A percentile compares a stretch with the other conserved stretches of the same genome.
These are phyloP conservation scores for Mrakia frigida DNA, from an alignment of 768 basidiomycete species.

Conservation along the genomic window DNA sequence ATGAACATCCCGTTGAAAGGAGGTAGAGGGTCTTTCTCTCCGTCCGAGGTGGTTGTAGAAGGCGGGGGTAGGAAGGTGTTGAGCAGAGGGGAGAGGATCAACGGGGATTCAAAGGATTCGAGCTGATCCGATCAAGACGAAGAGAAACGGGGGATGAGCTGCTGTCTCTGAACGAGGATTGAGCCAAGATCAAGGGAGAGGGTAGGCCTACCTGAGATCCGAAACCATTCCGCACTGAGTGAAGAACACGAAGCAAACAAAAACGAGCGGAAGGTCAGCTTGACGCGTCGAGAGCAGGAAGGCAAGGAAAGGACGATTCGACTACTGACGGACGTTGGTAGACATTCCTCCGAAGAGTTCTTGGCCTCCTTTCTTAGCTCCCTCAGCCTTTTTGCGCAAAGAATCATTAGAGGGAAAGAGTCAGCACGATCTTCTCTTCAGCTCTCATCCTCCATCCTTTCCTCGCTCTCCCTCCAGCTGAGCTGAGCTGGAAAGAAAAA, in stretches of 20 bases:
- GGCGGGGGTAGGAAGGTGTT: neutral
- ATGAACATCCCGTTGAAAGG: slow-evolving; percentile 31
- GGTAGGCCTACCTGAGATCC: slow-evolving; percentile 15
- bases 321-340: slow-evolving; percentile 24
- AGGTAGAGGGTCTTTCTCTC: slow-evolving; percentile 4
- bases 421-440: neutral
- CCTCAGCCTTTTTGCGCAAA: slow-evolving; percentile 9
- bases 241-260: neutral
- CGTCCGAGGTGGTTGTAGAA: neutral
- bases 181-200: neutral
- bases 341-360: slow-evolving; percentile 30
- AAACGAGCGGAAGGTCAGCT: neutral
- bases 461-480: neutral
- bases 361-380: slow-evolving; percentile 32
- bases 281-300: neutral
- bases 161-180: neutral
- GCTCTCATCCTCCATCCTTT: neutral
- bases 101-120: slow-evolving; percentile 29
- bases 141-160: neutral
- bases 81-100: neutral
- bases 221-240: slow-evolving; percentile 30
- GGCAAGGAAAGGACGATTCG: neutral
- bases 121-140: neutral
- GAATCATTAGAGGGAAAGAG: neutral
- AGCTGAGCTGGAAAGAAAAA: neutral